Base-by-base conservation (phyloP, 2,329 filamentous ascomycete species). In the Trichophyton schoenleinii region DNA sequence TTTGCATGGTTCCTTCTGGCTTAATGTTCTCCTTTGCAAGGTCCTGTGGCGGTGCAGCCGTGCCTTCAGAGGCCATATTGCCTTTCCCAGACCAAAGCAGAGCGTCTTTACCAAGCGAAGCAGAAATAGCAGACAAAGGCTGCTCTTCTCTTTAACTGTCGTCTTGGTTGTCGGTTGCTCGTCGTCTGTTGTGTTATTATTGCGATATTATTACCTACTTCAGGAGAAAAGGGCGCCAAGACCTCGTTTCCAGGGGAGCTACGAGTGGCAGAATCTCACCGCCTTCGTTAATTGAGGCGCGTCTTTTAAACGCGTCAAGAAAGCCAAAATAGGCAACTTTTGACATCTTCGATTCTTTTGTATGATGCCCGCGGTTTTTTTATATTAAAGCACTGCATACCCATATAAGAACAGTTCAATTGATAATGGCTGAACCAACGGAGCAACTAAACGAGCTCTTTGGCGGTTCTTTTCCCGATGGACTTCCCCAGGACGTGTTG, bases 401-500 rank as follows among this genome's bases (percentile, higher is more conserved):
- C 20, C 25, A 52, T 52, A 28, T 52, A 52, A 22, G 44, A 5
- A 44, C 18, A 44, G 46, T 18, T 34, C 38, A 59, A 38, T 34
- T 36, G 52, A 55, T 20, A 20, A 66, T 65, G 63, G 60, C 53
- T 13, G 61, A 63, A 11, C 59, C 31, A 22, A 38, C 22, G 15
- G 42, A 58, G 1, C 80, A 84, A 67, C 77, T 86, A 67, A 81
- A 82, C 63, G 78, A 81, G 70, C 78, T 78, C 77, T 92, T 83
- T 74, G 79, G 74, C 63, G 77, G 68, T 69, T 79, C 73, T 69
- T 79, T 73, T 70, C 81, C 77, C 3, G 74, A 77, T 63, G 76
- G 82, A 42, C 79, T 97, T 4, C 83, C 89, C 64, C 78, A 85
- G 65, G 92, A 97, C 73, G 83, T 97, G 62, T 78, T 90, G 65